Percentiles rank a stretch among this genome's conserved stretches.
phyloP scores from a whole-genome alignment of 345 rosid species.

The Cardamine chenopodiifolia region DNA sequence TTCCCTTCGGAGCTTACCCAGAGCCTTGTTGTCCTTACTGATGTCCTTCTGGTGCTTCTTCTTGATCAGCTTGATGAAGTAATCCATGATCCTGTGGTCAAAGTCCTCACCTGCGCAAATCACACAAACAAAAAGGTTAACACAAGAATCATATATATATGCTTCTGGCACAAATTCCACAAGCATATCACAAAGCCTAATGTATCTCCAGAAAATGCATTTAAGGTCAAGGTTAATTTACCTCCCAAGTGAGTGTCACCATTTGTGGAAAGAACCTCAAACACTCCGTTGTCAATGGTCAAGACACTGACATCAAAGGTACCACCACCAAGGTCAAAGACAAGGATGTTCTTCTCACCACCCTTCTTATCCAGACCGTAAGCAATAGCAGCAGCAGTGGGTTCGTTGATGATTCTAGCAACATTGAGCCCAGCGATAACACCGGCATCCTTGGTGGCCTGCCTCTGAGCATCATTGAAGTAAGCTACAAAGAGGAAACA shows the following conservation, averaged over 20 bases:
- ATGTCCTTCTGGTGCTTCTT: conserved; percentile 97
- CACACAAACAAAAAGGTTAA: conserved; percentile 15
- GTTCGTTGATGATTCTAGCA: conserved; percentile 95
- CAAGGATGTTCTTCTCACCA: conserved; percentile 98
- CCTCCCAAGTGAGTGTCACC: conserved; percentile 99
- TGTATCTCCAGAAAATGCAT: not conserved
- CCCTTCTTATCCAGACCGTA: conserved; percentile 97
- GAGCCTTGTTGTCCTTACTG: conserved; percentile 92
- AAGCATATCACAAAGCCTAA: not conserved
- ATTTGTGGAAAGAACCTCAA: conserved; percentile 95
- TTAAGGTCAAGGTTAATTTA: conserved; percentile 27
- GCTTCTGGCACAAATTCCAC: not conserved
- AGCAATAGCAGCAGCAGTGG: conserved; percentile 98
- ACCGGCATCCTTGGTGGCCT: conserved; percentile 98
- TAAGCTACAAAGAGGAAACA: conserved; percentile 62
- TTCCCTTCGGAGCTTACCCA: conserved; percentile 94
- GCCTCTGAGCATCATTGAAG: conserved; percentile 98
- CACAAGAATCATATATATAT: conserved; percentile 6
- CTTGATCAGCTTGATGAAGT: conserved; percentile 95
- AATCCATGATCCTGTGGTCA: conserved; percentile 95
- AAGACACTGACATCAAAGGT: conserved; percentile 96
- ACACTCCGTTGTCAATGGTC: conserved; percentile 94
- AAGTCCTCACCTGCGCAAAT: conserved; percentile 85
- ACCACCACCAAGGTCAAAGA: conserved; percentile 98
- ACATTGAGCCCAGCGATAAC: conserved; percentile 92